Conservation (phyloP, 345 rosid genomes). For the Salix caprea region DNA sequence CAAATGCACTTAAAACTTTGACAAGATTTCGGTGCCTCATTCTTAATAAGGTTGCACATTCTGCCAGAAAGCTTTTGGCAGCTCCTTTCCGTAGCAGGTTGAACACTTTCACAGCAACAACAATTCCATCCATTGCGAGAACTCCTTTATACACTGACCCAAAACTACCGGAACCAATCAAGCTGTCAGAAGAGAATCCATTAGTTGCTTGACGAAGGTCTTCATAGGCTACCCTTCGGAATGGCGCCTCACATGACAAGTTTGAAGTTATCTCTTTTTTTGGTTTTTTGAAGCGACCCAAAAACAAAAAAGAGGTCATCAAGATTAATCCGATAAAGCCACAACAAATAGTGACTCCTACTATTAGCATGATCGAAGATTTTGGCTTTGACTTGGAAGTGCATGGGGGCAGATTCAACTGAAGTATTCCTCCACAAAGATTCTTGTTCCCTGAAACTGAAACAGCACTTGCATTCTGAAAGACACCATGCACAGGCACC, state of each 20-base stretch:
- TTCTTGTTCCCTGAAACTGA: neutral
- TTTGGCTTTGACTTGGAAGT: neutral
- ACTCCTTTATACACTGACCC: conserved; percentile 2
- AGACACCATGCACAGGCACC: conserved; percentile 8
- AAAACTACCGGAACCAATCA: neutral
- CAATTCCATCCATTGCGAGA: neutral
- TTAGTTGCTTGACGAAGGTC: neutral
- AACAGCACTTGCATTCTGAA: conserved; percentile 5
- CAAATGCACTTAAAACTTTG: neutral
- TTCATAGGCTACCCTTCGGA: neutral
- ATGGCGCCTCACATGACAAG: neutral
- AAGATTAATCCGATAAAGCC: neutral
- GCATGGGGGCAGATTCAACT: conserved; percentile 3
- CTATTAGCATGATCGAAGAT: neutral
- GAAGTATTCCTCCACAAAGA: conserved; percentile 11
- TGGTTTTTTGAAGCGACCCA: neutral
- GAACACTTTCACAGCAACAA: neutral
- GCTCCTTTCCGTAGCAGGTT: neutral
- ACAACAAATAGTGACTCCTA: neutral
- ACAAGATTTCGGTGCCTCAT: neutral
- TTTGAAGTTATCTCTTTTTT: neutral
- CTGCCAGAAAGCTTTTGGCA: neutral
- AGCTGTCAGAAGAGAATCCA: neutral
- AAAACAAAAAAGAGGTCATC: neutral
- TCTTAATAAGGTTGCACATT: neutral